phyloP scores from a whole-genome alignment of 805 yeast species.

The Pichia manshurica region DNA sequence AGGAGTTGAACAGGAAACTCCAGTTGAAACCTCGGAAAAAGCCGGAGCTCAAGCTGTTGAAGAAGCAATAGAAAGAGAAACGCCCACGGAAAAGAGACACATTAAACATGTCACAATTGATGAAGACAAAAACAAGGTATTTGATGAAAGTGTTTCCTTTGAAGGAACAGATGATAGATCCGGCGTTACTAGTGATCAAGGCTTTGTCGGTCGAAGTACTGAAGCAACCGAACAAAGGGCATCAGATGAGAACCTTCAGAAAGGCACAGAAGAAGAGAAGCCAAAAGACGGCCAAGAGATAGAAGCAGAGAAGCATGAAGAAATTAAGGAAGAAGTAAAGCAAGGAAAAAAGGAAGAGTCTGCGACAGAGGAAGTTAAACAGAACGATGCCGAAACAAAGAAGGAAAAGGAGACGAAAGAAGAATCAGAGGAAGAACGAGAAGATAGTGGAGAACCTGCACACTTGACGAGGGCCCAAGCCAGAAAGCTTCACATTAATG shows the following conservation, averaged over 20 bases:
- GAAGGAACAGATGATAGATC: neutral
- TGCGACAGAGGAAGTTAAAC: neutral
- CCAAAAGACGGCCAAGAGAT: neutral
- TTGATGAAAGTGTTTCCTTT: neutral
- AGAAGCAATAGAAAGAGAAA: no score
- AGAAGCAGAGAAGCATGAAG: neutral
- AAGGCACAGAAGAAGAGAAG: neutral
- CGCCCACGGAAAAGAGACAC: neutral
- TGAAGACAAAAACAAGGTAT: slow-evolving; percentile 10
- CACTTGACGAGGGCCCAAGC: slow-evolving; percentile 12
- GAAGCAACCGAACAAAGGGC: neutral
- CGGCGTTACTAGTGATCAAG: no score
- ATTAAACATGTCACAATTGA: slow-evolving; percentile 9
- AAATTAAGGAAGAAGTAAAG: neutral
- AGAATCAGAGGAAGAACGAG: slow-evolving; percentile 1
- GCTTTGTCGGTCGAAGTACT: no score
- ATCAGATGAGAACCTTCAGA: no score
- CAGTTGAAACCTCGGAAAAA: no score
- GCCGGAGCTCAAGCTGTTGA: no score
- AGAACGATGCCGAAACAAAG: neutral
- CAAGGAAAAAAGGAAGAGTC: neutral
- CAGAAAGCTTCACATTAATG: slow-evolving; percentile 5
- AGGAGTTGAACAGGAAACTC: no score
- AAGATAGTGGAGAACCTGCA: slow-evolving; percentile 11
- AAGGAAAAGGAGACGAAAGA: neutral